Conservation (phyloP, 2,329 filamentous ascomycete species). For the Aulographum hederae region DNA sequence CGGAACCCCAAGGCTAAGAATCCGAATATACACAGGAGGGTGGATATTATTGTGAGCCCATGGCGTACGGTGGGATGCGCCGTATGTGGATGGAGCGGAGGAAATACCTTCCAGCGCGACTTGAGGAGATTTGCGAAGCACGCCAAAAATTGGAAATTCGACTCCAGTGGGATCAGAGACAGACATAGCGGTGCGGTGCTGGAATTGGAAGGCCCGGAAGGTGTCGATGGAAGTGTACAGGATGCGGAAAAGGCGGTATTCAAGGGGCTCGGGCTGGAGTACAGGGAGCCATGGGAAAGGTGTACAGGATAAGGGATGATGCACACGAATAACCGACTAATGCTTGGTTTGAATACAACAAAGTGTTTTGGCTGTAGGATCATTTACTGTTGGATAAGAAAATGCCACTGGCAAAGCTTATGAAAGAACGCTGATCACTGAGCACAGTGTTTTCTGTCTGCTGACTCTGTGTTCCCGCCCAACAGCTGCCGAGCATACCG, state of each 20-base stretch:
- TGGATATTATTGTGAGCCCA: constrained; percentile 80
- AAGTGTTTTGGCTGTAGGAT: no score
- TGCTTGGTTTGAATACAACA: no score
- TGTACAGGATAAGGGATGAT: no score
- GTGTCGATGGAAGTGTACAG: constrained; percentile 23
- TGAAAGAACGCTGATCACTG: no score
- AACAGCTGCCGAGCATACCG: no score
- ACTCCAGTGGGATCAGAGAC: constrained; percentile 69
- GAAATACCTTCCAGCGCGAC: constrained; percentile 79
- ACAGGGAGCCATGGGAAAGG: constrained; percentile 22
- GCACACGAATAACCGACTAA: no score
- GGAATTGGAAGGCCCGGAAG: constrained; percentile 40
- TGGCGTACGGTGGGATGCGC: constrained; percentile 85
- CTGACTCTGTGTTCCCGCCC: no score
- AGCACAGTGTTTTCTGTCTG: no score
- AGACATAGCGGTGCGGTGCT: constrained; percentile 48
- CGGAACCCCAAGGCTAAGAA: constrained; percentile 33
- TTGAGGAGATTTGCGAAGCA: constrained; percentile 63
- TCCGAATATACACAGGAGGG: constrained; percentile 59
- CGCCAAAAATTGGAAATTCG: constrained; percentile 62
- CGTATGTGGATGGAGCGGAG: constrained; percentile 73
- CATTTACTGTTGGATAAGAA: no score
- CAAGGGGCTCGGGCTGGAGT: constrained; percentile 47
- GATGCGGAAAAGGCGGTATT: constrained; percentile 71
- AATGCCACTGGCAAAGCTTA: no score